These are phyloP conservation scores for Linum usitatissimum DNA, from an alignment of 345 rosid genomes.

Conservation along the genomic window DNA sequence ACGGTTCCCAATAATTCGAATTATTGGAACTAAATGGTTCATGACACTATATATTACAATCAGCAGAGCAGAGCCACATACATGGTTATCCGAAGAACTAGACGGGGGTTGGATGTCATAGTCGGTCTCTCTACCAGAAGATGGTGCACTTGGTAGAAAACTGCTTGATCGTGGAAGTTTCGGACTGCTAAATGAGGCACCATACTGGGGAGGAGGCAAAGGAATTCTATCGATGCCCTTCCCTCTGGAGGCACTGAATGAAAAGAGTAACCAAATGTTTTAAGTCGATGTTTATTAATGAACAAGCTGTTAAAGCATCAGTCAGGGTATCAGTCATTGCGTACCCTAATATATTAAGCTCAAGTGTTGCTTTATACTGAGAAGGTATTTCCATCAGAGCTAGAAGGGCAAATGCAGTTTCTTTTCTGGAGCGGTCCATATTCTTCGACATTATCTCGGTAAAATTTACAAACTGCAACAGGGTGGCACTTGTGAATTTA, in stretches of 20 bases:
- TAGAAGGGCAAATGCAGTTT: slow-evolving; percentile 1
- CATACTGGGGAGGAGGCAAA: slow-evolving; percentile 1
- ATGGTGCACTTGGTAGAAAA: slow-evolving; percentile 19
- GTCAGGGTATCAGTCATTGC: background rate
- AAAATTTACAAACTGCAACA: slow-evolving; percentile 7
- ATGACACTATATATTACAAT: background rate
- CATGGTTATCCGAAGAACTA: slow-evolving; percentile 37
- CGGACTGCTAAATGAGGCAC: slow-evolving; percentile 16
- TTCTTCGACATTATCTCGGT: slow-evolving; percentile 8
- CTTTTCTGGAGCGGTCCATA: background rate
- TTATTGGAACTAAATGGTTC: no score
- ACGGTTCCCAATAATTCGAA: no score
- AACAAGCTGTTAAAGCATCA: background rate
- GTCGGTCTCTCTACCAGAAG: slow-evolving; percentile 18
- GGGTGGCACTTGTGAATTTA: slow-evolving; percentile 3
- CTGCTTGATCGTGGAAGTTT: slow-evolving; percentile 15
- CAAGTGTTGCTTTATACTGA: slow-evolving; percentile 6
- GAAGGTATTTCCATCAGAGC: slow-evolving; percentile 11
- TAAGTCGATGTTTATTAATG: background rate
- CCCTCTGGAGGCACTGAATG: slow-evolving; percentile 1
- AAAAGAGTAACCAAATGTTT: background rate
- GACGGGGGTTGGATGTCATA: slow-evolving; percentile 24
- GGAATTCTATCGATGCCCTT: slow-evolving; percentile 4
- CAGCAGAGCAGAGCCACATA: background rate
- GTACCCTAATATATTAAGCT: slow-evolving; percentile 4